Conservation (phyloP, 2,329 filamentous ascomycete species). For the Xylaria hypoxylon region DNA sequence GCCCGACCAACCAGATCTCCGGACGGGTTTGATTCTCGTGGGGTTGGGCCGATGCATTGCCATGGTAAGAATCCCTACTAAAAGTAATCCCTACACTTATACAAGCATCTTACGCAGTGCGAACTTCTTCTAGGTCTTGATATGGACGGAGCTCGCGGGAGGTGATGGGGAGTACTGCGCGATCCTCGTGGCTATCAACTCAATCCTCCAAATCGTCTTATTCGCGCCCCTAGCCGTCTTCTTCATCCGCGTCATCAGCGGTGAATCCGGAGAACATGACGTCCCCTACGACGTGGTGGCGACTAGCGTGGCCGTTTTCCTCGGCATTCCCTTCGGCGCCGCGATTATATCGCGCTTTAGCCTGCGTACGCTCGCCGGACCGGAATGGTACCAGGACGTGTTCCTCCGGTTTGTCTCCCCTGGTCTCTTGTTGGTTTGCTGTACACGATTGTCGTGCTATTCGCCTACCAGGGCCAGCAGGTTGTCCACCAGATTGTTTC, state of each 20-base stretch:
- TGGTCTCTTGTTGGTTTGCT: slow-evolving; percentile 85
- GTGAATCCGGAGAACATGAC: slow-evolving; percentile 50
- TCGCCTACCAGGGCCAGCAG: slow-evolving; percentile 81
- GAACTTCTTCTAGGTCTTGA: slow-evolving; percentile 58
- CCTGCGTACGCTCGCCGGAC: slow-evolving; percentile 66
- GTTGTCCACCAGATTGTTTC: slow-evolving; percentile 87
- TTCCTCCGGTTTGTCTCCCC: slow-evolving; percentile 77
- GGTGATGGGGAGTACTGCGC: slow-evolving; percentile 87
- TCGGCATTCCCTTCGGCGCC: slow-evolving; percentile 84
- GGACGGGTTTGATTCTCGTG: slow-evolving; percentile 81
- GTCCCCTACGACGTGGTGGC: slow-evolving; percentile 76
- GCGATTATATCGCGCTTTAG: slow-evolving; percentile 79
- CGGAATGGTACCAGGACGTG: slow-evolving; percentile 71
- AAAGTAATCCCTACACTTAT: neutral
- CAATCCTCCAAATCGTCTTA: slow-evolving; percentile 78
- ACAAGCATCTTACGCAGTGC: slow-evolving; percentile 23
- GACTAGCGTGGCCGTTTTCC: slow-evolving; percentile 83
- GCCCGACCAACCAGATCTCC: slow-evolving; percentile 67
- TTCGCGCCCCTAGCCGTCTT: slow-evolving; percentile 76
- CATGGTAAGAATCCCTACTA: slow-evolving; percentile 68
- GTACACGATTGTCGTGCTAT: slow-evolving; percentile 88
- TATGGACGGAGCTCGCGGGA: slow-evolving; percentile 82
- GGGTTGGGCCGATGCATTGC: slow-evolving; percentile 88
- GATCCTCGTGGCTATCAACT: slow-evolving; percentile 80
- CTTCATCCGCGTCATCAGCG: slow-evolving; percentile 77